Conservation (phyloP, 345 rosid genomes). For the Populus deltoides region DNA sequence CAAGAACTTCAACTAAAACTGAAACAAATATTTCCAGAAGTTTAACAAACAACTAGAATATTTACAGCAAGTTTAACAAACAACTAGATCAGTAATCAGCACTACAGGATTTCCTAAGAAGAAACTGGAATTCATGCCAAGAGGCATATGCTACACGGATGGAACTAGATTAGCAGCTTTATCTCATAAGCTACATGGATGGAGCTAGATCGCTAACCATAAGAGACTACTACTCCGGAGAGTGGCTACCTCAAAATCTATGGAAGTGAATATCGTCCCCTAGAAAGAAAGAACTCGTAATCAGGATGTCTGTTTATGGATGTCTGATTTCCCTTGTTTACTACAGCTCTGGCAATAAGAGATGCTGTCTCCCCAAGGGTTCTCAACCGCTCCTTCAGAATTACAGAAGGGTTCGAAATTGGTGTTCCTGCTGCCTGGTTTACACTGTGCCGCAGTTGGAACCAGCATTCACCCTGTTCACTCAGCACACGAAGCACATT, state of each 20-base stretch:
- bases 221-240: not conserved
- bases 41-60: not conserved
- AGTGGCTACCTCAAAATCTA: not conserved
- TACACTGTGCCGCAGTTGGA: conserved; percentile 32
- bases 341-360: conserved; percentile 47
- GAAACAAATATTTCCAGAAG: not conserved
- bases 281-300: conserved; percentile 49
- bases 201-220: not conserved
- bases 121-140: not conserved
- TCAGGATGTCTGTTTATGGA: conserved; percentile 50
- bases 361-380: conserved; percentile 49
- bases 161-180: not conserved
- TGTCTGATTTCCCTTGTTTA: conserved; percentile 34
- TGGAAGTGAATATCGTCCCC: conserved; percentile 15
- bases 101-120: not conserved
- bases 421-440: conserved; percentile 16
- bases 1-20: not conserved
- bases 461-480: conserved; percentile 59
- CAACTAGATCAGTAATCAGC: not conserved
- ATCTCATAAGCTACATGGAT: not conserved
- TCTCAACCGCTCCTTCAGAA: conserved; percentile 48
- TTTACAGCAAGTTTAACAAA: not conserved
- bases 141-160: not conserved
- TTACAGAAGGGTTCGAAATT: conserved; percentile 25
- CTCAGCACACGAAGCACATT: not conserved